Conservation (phyloP, 2,329 filamentous ascomycete genomes). For the Talaromyces sp. region DNA sequence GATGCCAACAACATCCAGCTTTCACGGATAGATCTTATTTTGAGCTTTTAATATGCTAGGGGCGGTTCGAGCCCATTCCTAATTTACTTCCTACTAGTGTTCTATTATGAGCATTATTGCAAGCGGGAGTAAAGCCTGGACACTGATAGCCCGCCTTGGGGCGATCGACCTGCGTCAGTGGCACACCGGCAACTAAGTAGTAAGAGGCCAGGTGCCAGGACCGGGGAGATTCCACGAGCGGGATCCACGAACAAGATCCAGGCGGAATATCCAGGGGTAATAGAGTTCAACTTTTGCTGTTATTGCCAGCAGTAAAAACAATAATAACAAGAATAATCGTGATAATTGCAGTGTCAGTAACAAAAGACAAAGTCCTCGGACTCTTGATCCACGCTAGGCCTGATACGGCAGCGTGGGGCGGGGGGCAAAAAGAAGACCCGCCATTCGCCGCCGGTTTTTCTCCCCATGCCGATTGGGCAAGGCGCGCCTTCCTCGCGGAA, state of each 20-base stretch:
- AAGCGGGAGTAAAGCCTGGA: too few relatives aligned
- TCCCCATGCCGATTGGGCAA: background rate
- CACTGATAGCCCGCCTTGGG: background rate
- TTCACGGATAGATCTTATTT: background rate
- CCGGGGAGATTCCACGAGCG: background rate
- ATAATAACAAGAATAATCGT: background rate
- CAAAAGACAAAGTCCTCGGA: background rate
- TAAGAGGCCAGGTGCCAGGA: background rate
- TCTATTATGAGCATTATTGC: background rate
- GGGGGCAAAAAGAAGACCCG: background rate
- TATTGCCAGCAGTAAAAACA: background rate
- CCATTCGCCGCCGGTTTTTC: background rate
- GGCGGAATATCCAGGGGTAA: too few relatives aligned
- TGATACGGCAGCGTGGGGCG: background rate
- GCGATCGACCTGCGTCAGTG: background rate
- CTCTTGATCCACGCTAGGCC: background rate
- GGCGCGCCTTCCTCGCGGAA: background rate
- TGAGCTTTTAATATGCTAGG: background rate
- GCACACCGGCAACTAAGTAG: background rate
- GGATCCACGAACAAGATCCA: background rate
- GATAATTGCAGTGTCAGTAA: background rate
- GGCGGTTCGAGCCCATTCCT: background rate
- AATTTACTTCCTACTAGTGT: background rate
- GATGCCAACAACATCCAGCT: background rate
- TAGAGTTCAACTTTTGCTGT: too few relatives aligned